Percentiles rank a stretch among this genome's conserved stretches.
Evolutionary conservation across 352 stramenopile genomes (phyloP).

Genomic region (Globisporangium paroecandrum): DNA sequence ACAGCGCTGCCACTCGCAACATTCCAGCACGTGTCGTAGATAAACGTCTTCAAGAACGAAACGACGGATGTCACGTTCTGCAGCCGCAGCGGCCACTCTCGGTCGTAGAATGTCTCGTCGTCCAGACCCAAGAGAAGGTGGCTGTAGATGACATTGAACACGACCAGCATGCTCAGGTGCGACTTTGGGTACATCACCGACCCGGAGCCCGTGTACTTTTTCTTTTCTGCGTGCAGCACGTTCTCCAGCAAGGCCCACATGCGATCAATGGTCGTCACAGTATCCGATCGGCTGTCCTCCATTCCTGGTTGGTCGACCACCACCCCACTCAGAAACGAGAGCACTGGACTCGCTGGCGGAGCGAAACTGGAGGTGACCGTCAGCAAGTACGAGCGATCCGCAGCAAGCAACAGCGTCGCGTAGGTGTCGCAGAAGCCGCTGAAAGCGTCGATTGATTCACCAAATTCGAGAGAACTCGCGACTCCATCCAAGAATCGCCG

Average conservation of each 20-base stretch:
- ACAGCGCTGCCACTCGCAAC: conserved; percentile 19
- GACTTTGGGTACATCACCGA: conserved; percentile 20
- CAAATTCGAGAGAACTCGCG: background rate
- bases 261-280: conserved; percentile 21
- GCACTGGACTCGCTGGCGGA: conserved; percentile 36
- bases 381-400: conserved; percentile 43
- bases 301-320: conserved; percentile 27
- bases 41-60: conserved; percentile 55
- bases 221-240: conserved; percentile 17
- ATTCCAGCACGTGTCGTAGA: conserved; percentile 71
- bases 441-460: conserved; percentile 19
- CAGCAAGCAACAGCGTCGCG: conserved; percentile 36
- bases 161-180: conserved; percentile 39
- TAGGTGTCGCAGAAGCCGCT: conserved; percentile 36
- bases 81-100: conserved; percentile 45
- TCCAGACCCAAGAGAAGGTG: conserved; percentile 63
- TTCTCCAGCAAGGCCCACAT: conserved; percentile 39
- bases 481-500: conserved; percentile 30
- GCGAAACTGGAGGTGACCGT: conserved; percentile 42
- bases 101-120: conserved; percentile 72
- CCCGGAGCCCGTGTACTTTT: conserved; percentile 1
- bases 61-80: conserved; percentile 43
- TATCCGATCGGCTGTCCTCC: background rate
- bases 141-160: conserved; percentile 67
- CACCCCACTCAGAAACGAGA: conserved; percentile 50